Evolutionary conservation across 148 eudicot genomes (phyloP).

Genomic region (Nepenthes gracilis): DNA sequence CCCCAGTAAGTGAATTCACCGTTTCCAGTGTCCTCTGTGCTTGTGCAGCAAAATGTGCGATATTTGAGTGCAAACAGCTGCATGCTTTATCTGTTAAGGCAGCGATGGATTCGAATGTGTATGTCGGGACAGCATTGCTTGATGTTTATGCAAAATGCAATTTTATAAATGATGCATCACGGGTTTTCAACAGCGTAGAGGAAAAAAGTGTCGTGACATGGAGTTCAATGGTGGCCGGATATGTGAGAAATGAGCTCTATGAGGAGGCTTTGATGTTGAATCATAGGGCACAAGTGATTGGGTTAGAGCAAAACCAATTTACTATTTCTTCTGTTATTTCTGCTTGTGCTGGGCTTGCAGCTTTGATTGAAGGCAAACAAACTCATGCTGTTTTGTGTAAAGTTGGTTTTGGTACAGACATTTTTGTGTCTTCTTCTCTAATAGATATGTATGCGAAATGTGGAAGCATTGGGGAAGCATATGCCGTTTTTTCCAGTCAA

Average conservation of each 20-base stretch:
- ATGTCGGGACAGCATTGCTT: conserved; percentile 77
- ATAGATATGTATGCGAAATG: conserved; percentile 69
- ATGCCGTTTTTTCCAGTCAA: conserved; percentile 33
- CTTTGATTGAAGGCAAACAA: conserved; percentile 61
- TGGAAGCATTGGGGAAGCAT: conserved; percentile 52
- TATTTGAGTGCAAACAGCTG: conserved; percentile 62
- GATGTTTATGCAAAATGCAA: conserved; percentile 70
- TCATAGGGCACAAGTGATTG: conserved; percentile 22
- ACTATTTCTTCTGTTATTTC: conserved; percentile 50
- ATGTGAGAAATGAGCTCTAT: conserved; percentile 58
- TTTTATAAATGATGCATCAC: conserved; percentile 38
- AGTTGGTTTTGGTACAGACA: conserved; percentile 32
- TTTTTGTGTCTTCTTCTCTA: conserved; percentile 51
- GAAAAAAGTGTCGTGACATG: conserved; percentile 62
- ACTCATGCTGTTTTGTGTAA: conserved; percentile 38
- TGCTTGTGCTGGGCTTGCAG: conserved; percentile 67
- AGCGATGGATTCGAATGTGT: conserved; percentile 37
- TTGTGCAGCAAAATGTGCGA: conserved; percentile 53
- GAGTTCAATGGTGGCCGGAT: conserved; percentile 71
- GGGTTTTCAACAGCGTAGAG: conserved; percentile 45
- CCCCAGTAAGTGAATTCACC: conserved; percentile 47
- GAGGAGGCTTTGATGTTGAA: conserved; percentile 59
- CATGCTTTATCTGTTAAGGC: conserved; percentile 57
- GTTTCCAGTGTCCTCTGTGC: conserved; percentile 73
- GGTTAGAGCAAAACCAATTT: conserved; percentile 34